A percentile compares a stretch with the other conserved stretches of the same genome.
phyloP scores from a whole-genome alignment of 164 flowering plant genomes.

The Hamamelis virginiana region DNA sequence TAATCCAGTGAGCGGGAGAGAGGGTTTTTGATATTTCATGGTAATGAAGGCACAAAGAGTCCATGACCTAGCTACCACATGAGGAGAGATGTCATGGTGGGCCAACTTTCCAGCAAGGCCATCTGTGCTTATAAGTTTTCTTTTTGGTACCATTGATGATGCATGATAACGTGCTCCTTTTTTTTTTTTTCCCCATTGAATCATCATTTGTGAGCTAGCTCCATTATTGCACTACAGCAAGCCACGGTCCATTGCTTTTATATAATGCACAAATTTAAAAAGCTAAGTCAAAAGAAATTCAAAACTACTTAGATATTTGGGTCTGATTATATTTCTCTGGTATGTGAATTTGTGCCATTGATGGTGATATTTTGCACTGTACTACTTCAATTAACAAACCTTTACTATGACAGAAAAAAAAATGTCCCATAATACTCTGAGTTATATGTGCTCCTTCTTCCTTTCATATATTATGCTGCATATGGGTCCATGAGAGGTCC shows the following conservation, averaged over 20 bases:
- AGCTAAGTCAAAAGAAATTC: slow-evolving; percentile 25
- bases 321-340: not conserved
- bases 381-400: no score
- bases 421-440: no score
- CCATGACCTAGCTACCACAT: slow-evolving; percentile 14
- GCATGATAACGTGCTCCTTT: slow-evolving; percentile 17
- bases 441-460: no score
- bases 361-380: slow-evolving; percentile 2
- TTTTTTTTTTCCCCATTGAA: slow-evolving; percentile 7
- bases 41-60: no score
- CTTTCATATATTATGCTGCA: no score
- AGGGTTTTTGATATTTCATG: no score
- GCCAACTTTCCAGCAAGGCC: slow-evolving; percentile 16
- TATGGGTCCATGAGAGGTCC: no score
- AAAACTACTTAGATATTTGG: slow-evolving; percentile 16
- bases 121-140: not conserved
- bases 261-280: not conserved
- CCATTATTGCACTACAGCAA: slow-evolving; percentile 22
- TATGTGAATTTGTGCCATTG: slow-evolving; percentile 19
- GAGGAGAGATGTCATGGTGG: slow-evolving; percentile 11
- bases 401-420: no score
- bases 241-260: not conserved
- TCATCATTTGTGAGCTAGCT: slow-evolving; percentile 18
- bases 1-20: no score
- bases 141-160: slow-evolving; percentile 19